Evolutionary conservation across 257 asterid genomes (phyloP), one percentile per base, ranked within the genome.

Genomic region (Petunia axillaris): DNA sequence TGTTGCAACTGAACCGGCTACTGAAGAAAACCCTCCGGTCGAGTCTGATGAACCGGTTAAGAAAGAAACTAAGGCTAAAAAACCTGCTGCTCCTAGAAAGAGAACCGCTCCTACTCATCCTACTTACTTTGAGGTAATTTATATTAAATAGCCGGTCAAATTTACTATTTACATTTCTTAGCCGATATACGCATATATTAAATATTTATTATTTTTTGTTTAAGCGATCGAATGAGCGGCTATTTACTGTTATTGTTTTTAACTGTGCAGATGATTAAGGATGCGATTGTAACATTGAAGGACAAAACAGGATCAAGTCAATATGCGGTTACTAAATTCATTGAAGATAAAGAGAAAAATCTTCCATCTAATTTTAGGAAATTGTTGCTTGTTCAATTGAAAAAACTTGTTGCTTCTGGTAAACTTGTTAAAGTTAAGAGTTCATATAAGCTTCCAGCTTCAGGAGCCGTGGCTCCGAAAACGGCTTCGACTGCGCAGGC

Each of bases 241-340:
- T 25, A 25, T 25, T 25, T 25, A 25, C 25, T 25, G 25, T 25
- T 25, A 25, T 25, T 25, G 25, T 25, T 25, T 25, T 8, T 36
- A 75, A 71, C 58, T 40, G 6, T 82, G 82, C 89, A 95, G 98
- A 95, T 95, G 98, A 83, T 95, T 85, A 54, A 88, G 82, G 98
- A 91, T 1, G 98, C 98, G 78, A 90, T 95, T 75, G 86, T 44
- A 55, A 76, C 97, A 11, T 54, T 91, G 82, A 92, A 95, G 88
- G 98, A 95, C 37, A 83, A 75, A 80, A 87, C 93, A 0, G 98
- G 98, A 70, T 95, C 98, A 74, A 95, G 98, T 25, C 98, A 90
- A 78, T 83, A 89, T 50, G 98, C 98, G 53, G 90, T 95, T 4
- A 62, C 84, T 71, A 95, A 93, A 80, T 91, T 90, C 82, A 83